phyloP scores from a whole-genome alignment of 805 yeast genomes.

The Lachancea nothofagi region DNA sequence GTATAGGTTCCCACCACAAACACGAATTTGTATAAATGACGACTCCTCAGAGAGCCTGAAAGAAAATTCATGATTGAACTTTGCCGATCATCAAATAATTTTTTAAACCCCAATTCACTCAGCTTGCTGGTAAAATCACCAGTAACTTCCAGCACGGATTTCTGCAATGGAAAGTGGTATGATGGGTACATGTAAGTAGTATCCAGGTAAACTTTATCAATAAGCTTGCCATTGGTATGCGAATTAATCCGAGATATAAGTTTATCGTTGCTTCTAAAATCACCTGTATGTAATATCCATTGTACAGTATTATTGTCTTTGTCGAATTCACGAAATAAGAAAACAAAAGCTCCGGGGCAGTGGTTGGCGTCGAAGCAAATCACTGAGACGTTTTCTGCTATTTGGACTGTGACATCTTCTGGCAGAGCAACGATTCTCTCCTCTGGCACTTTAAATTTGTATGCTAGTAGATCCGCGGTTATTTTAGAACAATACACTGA shows the following conservation, averaged over 20 bases:
- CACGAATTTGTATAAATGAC: conserved; percentile 16
- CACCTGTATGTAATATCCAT: conserved; percentile 77
- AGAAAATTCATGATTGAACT: conserved; percentile 36
- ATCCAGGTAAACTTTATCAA: conserved; percentile 74
- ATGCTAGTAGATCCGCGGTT: conserved; percentile 53
- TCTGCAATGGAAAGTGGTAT: conserved; percentile 75
- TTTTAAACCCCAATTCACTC: conserved; percentile 27
- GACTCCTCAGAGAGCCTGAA: conserved; percentile 9
- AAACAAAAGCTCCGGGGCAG: conserved; percentile 91
- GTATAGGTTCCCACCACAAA: conserved; percentile 77
- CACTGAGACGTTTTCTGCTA: conserved; percentile 46
- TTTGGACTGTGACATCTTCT: conserved; percentile 37
- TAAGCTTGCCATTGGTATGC: conserved; percentile 20
- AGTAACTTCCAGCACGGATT: conserved; percentile 55
- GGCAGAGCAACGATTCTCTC: conserved; percentile 39
- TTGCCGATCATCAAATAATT: conserved; percentile 21
- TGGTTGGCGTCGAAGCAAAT: conserved; percentile 82
- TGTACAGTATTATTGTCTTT: conserved; percentile 10
- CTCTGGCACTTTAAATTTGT: conserved; percentile 50
- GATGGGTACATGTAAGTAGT: conserved; percentile 81
- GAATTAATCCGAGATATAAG: conserved; percentile 41
- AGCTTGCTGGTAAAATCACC: conserved; percentile 46
- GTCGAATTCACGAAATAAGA: conserved; percentile 51
- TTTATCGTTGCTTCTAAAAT: conserved; percentile 63
- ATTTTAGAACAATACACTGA: conserved; percentile 65